These are phyloP conservation scores for Huntiella savannae DNA, from an alignment of 2,329 filamentous ascomycete genomes.

Conservation along the genomic window DNA sequence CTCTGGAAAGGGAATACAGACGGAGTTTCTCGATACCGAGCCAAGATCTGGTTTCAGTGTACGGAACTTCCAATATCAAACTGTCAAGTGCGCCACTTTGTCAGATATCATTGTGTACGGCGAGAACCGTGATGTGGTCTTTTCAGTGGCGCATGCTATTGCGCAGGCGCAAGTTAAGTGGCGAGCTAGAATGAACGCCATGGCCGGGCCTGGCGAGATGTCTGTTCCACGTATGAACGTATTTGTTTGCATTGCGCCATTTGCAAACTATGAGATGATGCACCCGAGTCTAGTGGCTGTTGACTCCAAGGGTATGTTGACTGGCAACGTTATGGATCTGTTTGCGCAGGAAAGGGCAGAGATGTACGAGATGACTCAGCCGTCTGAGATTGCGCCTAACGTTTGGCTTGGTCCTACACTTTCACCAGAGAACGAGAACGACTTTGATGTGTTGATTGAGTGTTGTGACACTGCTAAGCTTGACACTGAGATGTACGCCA, in stretches of 20 bases:
- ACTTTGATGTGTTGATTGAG: conserved; percentile 75
- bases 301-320: conserved; percentile 50
- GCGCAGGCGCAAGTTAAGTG: conserved; percentile 60
- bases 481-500: conserved; percentile 45
- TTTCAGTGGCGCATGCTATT: conserved; percentile 48
- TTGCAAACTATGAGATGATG: conserved; percentile 50
- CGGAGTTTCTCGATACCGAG: conserved; percentile 64
- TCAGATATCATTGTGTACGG: conserved; percentile 91
- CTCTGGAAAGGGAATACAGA: conserved; percentile 10
- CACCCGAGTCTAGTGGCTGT: conserved; percentile 56
- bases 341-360: conserved; percentile 74
- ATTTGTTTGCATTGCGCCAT: conserved; percentile 50
- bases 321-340: conserved; percentile 70
- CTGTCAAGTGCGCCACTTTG: conserved; percentile 66
- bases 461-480: conserved; percentile 70
- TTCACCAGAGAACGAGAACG: conserved; percentile 47
- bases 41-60: conserved; percentile 85
- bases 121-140: conserved; percentile 41
- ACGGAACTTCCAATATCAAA: conserved; percentile 91
- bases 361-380: conserved; percentile 84
- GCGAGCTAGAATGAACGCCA: conserved; percentile 43
- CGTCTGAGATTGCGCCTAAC: conserved; percentile 74
- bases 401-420: conserved; percentile 72
- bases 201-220: conserved; percentile 23
- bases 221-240: conserved; percentile 56